Percentiles rank a stretch among this genome's conserved stretches.
These are phyloP conservation scores for Tolypocladium amazonense DNA, from an alignment of 2,329 filamentous ascomycete species.

Conservation along the genomic window DNA sequence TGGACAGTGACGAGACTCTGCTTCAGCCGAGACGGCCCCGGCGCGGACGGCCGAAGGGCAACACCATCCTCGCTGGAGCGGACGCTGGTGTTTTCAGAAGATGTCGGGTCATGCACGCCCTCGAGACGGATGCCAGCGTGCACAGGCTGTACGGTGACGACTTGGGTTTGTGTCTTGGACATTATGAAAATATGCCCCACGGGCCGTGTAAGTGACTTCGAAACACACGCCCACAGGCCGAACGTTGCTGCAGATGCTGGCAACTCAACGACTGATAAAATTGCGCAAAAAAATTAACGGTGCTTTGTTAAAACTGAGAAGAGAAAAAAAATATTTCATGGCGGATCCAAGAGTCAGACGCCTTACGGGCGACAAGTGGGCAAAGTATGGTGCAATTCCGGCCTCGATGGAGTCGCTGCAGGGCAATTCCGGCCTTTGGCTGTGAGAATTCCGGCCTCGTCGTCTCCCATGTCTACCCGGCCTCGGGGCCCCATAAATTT, in stretches of 20 bases:
- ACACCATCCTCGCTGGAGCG: background rate
- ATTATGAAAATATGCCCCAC: background rate
- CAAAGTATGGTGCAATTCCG: background rate
- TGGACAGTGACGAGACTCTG: background rate
- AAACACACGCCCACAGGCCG: slow-evolving; percentile 13
- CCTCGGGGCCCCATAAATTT: background rate
- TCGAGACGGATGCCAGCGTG: background rate
- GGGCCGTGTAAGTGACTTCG: background rate
- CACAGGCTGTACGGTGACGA: background rate
- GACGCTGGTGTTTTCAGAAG: background rate
- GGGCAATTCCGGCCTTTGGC: background rate
- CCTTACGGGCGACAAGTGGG: background rate
- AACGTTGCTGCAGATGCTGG: background rate
- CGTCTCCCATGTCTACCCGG: background rate
- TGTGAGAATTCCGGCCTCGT: background rate
- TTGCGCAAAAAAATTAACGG: background rate
- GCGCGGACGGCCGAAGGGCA: background rate
- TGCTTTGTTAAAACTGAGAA: background rate
- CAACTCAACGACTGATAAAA: background rate
- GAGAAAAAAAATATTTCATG: background rate
- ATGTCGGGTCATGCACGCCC: background rate
- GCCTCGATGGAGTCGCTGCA: background rate
- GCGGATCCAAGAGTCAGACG: slow-evolving; percentile 11
- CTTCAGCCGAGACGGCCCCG: background rate
- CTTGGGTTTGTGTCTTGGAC: background rate